Evolutionary conservation across 768 basidiomycete species (phyloP).

Genomic region (Rhizopogon vinicolor): DNA sequence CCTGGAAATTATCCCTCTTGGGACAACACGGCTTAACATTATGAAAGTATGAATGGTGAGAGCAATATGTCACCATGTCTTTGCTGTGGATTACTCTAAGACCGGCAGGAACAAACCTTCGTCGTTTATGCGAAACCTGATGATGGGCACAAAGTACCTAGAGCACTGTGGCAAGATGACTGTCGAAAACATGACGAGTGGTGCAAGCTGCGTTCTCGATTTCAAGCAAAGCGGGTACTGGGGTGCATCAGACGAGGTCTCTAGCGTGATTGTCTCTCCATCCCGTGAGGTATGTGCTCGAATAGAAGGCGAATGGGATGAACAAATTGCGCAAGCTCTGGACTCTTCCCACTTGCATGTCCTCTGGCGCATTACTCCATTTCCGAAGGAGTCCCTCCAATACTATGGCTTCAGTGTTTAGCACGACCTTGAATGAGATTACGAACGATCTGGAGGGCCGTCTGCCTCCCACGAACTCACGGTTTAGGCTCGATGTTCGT

Average conservation of each 20-base stretch:
- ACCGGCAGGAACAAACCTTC: constrained; percentile 73
- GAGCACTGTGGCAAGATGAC: constrained; percentile 81
- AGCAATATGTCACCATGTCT: constrained; percentile 12
- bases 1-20: constrained; percentile 80
- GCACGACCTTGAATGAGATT: constrained; percentile 78
- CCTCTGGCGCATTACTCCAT: constrained; percentile 74
- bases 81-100: constrained; percentile 3
- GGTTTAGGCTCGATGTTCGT: constrained; percentile 75
- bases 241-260: constrained; percentile 71
- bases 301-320: constrained; percentile 91
- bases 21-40: constrained; percentile 62
- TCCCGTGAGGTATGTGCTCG: constrained; percentile 51
- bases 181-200: constrained; percentile 57
- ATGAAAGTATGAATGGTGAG: constrained; percentile 71
- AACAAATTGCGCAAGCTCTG: constrained; percentile 65
- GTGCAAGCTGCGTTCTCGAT: constrained; percentile 63
- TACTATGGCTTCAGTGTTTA: constrained; percentile 83
- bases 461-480: constrained; percentile 79
- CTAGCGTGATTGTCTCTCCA: constrained; percentile 52
- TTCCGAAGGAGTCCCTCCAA: constrained; percentile 64
- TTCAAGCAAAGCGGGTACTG: constrained; percentile 87
- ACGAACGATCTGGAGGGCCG: constrained; percentile 57
- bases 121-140: constrained; percentile 83
- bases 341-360: constrained; percentile 66
- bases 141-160: constrained; percentile 88